phyloP scores from a whole-genome alignment of 2,329 filamentous ascomycete species.

The Xylaria polymorpha region DNA sequence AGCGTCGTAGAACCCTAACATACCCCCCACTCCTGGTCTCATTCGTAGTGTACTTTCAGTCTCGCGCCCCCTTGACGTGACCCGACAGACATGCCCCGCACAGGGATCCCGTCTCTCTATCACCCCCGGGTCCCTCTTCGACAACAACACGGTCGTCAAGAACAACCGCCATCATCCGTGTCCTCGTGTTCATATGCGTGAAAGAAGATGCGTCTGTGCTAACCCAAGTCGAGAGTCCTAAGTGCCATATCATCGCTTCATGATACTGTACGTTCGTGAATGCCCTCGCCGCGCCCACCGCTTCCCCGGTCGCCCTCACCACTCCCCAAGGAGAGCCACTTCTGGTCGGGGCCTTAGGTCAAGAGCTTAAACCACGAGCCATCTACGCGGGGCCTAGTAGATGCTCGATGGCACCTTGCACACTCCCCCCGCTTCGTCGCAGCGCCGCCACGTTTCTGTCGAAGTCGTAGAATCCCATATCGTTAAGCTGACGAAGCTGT shows the following conservation, averaged over 20 bases:
- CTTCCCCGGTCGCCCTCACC: neutral
- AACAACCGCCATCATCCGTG: neutral
- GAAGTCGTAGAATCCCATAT: slow-evolving; percentile 99
- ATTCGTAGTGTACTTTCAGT: slow-evolving; percentile 2
- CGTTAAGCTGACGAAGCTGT: slow-evolving; percentile 90
- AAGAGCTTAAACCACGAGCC: neutral
- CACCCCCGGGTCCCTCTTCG: slow-evolving; percentile 6
- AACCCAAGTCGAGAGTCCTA: slow-evolving; percentile 13
- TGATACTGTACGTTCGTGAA: slow-evolving; percentile 24
- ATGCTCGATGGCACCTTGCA: slow-evolving; percentile 89
- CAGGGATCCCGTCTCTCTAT: slow-evolving; percentile 22
- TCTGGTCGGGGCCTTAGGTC: neutral
- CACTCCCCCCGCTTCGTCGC: slow-evolving; percentile 88
- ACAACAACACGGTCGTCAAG: neutral
- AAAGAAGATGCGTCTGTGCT: slow-evolving; percentile 9
- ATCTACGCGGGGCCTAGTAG: slow-evolving; percentile 57
- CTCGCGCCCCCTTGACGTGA: neutral
- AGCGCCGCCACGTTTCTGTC: slow-evolving; percentile 91
- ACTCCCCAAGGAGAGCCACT: neutral
- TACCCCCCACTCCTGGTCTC: neutral
- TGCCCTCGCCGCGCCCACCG: slow-evolving; percentile 4
- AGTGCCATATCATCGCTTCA: slow-evolving; percentile 5
- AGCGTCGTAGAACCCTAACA: slow-evolving; percentile 3
- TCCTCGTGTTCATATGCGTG: slow-evolving; percentile 16
- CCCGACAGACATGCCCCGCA: slow-evolving; percentile 8